Evolutionary conservation across 148 eudicot species (phyloP).

Genomic region (Amaranthus cruentus): DNA sequence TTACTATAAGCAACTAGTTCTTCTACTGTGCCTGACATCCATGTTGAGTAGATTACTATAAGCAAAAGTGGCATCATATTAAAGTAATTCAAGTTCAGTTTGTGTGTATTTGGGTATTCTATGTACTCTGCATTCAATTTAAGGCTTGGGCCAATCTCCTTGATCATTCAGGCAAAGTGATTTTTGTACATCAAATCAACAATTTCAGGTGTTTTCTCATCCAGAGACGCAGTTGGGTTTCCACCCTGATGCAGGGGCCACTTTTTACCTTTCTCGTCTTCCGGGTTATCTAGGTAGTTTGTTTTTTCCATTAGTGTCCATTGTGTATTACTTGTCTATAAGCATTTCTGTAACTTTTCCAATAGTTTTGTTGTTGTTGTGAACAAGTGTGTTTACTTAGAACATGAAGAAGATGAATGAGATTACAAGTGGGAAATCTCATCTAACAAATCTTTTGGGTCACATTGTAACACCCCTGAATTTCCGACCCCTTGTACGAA

Average conservation of each 20-base stretch:
- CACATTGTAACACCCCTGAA: too few relatives aligned
- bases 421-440: too few relatives aligned
- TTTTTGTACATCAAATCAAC: conserved; percentile 4
- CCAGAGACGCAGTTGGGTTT: conserved; percentile 92
- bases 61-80: neutral
- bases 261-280: conserved; percentile 86
- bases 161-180: neutral
- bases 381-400: too few relatives aligned
- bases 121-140: neutral
- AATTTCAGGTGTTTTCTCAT: conserved; percentile 66
- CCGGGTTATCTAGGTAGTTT: conserved; percentile 96
- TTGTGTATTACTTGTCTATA: neutral
- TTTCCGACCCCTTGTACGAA: too few relatives aligned
- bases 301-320: neutral
- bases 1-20: neutral
- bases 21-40: neutral
- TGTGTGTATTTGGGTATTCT: neutral
- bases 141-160: neutral
- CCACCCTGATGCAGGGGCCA: conserved; percentile 98
- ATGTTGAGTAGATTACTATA: neutral
- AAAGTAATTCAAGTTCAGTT: neutral
- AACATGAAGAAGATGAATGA: too few relatives aligned
- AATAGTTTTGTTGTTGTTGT: too few relatives aligned
- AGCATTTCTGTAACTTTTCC: neutral
- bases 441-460: too few relatives aligned